A percentile compares a stretch with the other conserved stretches of the same genome.
These are phyloP conservation scores for Mycena floridula DNA, from an alignment of 768 basidiomycete genomes.

Conservation along the genomic window DNA sequence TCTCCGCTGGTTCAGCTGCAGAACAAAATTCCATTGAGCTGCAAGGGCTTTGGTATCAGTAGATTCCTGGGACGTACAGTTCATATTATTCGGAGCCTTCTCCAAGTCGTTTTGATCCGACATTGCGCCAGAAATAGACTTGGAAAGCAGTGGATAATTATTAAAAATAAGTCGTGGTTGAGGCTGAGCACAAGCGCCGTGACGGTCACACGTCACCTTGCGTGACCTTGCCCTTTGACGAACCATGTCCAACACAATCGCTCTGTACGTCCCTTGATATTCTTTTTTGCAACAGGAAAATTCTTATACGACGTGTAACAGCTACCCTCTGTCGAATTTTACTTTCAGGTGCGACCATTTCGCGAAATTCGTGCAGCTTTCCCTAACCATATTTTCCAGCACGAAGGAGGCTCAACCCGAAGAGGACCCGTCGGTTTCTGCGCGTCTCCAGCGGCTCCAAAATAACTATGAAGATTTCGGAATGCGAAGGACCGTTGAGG, in stretches of 20 bases:
- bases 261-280: conserved; percentile 29
- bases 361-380: neutral
- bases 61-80: too few species aligned
- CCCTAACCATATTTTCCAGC: conserved; percentile 29
- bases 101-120: too few species aligned
- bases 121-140: too few species aligned
- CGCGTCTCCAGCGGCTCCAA: conserved; percentile 88
- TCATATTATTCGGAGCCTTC: too few species aligned
- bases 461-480: conserved; percentile 97
- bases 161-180: too few species aligned
- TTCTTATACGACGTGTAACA: conserved; percentile 20
- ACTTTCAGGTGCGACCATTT: conserved; percentile 65
- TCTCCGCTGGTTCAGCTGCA: too few species aligned
- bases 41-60: too few species aligned
- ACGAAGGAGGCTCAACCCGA: conserved; percentile 96
- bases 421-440: conserved; percentile 94
- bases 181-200: too few species aligned
- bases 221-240: too few species aligned
- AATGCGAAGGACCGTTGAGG: conserved; percentile 93
- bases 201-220: too few species aligned
- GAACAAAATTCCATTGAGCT: too few species aligned
- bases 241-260: conserved; percentile 47
- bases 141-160: too few species aligned
- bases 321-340: conserved; percentile 86
- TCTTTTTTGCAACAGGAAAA: neutral